Evolutionary conservation across 768 basidiomycete genomes (phyloP).

Genomic region (Trametes meyenii): DNA sequence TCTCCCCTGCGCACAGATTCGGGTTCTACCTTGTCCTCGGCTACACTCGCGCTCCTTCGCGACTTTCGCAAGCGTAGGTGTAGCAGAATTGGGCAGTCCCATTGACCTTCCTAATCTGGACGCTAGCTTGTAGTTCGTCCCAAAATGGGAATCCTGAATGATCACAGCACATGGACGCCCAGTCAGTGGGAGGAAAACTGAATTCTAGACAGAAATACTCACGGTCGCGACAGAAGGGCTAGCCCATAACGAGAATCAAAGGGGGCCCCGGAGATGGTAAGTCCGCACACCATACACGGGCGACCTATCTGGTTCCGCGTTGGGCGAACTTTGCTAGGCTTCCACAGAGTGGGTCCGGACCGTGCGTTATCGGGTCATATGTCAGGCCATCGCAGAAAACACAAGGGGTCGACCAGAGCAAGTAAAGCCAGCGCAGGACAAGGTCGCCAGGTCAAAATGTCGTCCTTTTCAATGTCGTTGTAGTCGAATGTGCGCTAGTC

Average conservation of each 20-base stretch:
- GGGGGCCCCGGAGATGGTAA: slow-evolving; percentile 15
- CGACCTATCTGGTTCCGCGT: slow-evolving; percentile 6
- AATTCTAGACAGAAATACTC: slow-evolving; percentile 15
- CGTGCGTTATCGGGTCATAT: slow-evolving; percentile 13
- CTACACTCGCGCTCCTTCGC: slow-evolving; percentile 16
- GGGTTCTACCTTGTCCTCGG: slow-evolving; percentile 30
- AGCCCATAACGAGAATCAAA: slow-evolving; percentile 18
- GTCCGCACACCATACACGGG: slow-evolving; percentile 1
- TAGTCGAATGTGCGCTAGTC: neutral
- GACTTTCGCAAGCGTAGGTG: slow-evolving; percentile 7
- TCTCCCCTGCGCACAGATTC: slow-evolving; percentile 24
- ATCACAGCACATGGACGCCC: slow-evolving; percentile 17
- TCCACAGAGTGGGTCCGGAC: neutral
- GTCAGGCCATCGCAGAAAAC: neutral
- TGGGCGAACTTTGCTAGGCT: neutral
- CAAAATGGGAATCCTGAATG: slow-evolving; percentile 9
- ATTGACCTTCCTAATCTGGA: slow-evolving; percentile 23
- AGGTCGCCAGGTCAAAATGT: slow-evolving; percentile 5
- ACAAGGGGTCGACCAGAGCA: slow-evolving; percentile 2
- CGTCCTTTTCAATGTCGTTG: slow-evolving; percentile 1
- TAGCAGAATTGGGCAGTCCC: slow-evolving; percentile 19
- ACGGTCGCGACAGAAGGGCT: slow-evolving; percentile 2
- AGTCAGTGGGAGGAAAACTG: slow-evolving; percentile 14
- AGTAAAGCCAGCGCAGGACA: slow-evolving; percentile 5
- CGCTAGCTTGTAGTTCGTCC: slow-evolving; percentile 21